phyloP scores from a whole-genome alignment of 2,329 filamentous ascomycete species.

The Neofusicoccum umdonicola region DNA sequence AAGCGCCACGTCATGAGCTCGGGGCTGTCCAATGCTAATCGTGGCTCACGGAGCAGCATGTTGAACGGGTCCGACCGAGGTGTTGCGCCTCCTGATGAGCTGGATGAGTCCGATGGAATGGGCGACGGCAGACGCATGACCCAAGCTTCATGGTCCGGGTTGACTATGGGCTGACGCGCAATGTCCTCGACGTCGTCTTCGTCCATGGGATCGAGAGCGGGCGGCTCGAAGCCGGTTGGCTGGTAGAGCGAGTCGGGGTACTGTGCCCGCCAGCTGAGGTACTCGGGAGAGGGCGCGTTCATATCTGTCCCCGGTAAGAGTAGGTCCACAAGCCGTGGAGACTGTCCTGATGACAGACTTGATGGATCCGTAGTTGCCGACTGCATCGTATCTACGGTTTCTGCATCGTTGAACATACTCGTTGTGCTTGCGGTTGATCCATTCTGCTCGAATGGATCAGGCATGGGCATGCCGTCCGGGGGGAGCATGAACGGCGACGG shows the following conservation, averaged over 20 bases:
- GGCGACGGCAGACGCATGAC: conserved; percentile 39
- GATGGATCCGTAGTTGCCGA: conserved; percentile 32
- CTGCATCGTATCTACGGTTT: conserved; percentile 27
- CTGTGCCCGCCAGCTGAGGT: conserved; percentile 32
- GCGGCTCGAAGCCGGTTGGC: conserved; percentile 28
- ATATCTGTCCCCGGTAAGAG: conserved; percentile 50
- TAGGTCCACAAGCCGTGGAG: conserved; percentile 49
- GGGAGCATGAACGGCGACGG: conserved; percentile 26
- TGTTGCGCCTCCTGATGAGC: conserved; percentile 27
- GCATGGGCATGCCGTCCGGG: conserved; percentile 27
- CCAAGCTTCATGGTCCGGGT: conserved; percentile 34
- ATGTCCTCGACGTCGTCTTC: conserved; percentile 56
- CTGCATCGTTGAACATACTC: conserved; percentile 37
- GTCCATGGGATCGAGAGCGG: conserved; percentile 26
- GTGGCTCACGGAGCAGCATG: conserved; percentile 43
- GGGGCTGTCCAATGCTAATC: conserved; percentile 51
- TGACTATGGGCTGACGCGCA: conserved; percentile 39
- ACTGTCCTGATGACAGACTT: conserved; percentile 44
- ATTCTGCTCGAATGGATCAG: conserved; percentile 31
- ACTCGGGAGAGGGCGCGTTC: conserved; percentile 41
- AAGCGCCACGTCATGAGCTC: conserved; percentile 64
- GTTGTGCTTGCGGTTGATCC: conserved; percentile 34
- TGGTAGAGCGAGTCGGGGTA: conserved; percentile 34
- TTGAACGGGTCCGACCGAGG: conserved; percentile 26
- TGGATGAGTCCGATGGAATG: conserved; percentile 34